These are phyloP conservation scores for Agrostemma githago DNA, from an alignment of 148 eudicot genomes.

Conservation along the genomic window DNA sequence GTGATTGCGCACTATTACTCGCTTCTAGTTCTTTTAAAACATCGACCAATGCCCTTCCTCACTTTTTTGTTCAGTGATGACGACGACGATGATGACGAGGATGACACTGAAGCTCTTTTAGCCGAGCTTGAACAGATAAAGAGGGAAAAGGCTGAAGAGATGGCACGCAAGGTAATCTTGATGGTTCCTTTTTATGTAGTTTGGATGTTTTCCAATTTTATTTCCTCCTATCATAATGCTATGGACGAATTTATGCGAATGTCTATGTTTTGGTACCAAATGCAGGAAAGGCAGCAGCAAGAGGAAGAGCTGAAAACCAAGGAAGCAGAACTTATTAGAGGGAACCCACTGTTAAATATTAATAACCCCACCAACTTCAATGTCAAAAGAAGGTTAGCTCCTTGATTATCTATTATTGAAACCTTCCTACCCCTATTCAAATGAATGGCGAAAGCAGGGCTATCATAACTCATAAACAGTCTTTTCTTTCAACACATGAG, in stretches of 20 bases:
- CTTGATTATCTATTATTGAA: neutral
- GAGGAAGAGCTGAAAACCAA: slow-evolving; percentile 83
- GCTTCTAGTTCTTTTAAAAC: neutral
- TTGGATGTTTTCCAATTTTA: neutral
- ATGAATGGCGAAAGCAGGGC: too few species aligned
- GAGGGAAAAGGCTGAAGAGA: slow-evolving; percentile 94
- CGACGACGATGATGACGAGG: slow-evolving; percentile 88
- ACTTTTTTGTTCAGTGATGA: slow-evolving; percentile 38
- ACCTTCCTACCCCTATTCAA: neutral
- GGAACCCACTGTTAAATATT: slow-evolving; percentile 83
- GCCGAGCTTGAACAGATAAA: slow-evolving; percentile 87
- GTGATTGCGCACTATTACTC: neutral
- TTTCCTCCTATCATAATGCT: neutral
- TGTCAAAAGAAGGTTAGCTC: slow-evolving; percentile 81
- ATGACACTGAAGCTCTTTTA: slow-evolving; percentile 89
- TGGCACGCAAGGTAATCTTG: slow-evolving; percentile 54
- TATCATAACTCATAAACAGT: too few species aligned
- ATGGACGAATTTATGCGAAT: neutral
- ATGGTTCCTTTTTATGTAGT: neutral
- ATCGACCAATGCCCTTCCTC: neutral
- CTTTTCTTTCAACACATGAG: neutral
- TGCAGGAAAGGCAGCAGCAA: slow-evolving; percentile 65
- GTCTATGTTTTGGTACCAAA: neutral
- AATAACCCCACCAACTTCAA: slow-evolving; percentile 68
- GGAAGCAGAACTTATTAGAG: slow-evolving; percentile 85